phyloP scores from a whole-genome alignment of 1,139 yeast genomes.

The Barnettozyma hawaiiensis region DNA sequence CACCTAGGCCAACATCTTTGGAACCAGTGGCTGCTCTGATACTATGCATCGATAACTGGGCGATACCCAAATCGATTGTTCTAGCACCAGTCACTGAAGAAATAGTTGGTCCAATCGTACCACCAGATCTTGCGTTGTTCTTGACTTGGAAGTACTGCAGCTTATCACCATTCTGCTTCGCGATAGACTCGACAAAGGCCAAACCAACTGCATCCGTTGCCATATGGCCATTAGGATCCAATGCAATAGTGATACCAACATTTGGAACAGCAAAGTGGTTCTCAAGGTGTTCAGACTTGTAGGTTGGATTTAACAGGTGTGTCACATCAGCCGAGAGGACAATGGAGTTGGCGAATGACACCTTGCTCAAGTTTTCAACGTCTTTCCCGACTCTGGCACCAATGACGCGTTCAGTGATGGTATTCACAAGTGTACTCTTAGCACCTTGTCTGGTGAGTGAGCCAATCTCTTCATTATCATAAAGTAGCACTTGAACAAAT shows the following conservation, averaged over 20 bases:
- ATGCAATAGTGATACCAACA: slow-evolving; percentile 62
- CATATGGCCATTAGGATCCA: slow-evolving; percentile 76
- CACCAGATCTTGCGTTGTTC: slow-evolving; percentile 70
- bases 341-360: slow-evolving; percentile 49
- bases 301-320: slow-evolving; percentile 61
- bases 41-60: slow-evolving; percentile 78
- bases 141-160: slow-evolving; percentile 68
- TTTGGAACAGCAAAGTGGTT: slow-evolving; percentile 75
- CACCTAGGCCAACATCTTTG: slow-evolving; percentile 63
- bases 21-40: slow-evolving; percentile 72
- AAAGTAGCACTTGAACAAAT: slow-evolving; percentile 47
- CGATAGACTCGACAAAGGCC: slow-evolving; percentile 62
- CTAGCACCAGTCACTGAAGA: slow-evolving; percentile 65
- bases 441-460: slow-evolving; percentile 56
- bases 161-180: slow-evolving; percentile 51
- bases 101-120: slow-evolving; percentile 73
- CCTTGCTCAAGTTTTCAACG: slow-evolving; percentile 26
- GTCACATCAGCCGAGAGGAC: slow-evolving; percentile 63
- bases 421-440: slow-evolving; percentile 46
- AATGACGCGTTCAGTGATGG: slow-evolving; percentile 38
- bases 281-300: slow-evolving; percentile 56
- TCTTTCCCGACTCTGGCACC: slow-evolving; percentile 20
- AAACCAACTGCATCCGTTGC: slow-evolving; percentile 72
- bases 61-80: slow-evolving; percentile 71
- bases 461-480: slow-evolving; percentile 62